A percentile compares a stretch with the other conserved stretches of the same genome.
Evolutionary conservation across 2,329 filamentous ascomycete species (phyloP).

Genomic region (Apiospora pterosperma): DNA sequence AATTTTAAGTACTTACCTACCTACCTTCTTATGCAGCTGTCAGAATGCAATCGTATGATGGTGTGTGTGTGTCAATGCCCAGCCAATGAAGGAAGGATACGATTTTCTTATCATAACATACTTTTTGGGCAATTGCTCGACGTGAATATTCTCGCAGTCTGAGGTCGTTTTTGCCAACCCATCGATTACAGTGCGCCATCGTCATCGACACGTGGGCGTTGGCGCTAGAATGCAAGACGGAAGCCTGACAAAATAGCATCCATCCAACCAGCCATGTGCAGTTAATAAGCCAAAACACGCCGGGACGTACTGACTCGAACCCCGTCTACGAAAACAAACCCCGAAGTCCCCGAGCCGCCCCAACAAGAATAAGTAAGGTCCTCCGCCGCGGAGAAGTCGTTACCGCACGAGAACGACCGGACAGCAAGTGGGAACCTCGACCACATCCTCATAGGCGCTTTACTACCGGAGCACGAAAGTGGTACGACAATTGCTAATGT

Average conservation of each 20-base stretch:
- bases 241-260: neutral
- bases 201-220: neutral
- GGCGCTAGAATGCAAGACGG: neutral
- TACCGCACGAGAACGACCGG: constrained; percentile 1
- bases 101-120: no score
- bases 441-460: neutral
- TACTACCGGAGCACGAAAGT: neutral
- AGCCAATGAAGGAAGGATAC: no score
- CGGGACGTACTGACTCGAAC: no score
- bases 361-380: neutral
- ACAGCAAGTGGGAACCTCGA: neutral
- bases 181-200: neutral
- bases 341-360: neutral
- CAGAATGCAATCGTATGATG: neutral
- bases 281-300: neutral
- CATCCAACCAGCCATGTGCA: neutral
- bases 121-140: no score
- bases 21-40: neutral
- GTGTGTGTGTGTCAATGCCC: neutral
- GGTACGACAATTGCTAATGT: constrained; percentile 1
- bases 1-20: neutral
- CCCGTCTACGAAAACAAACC: neutral
- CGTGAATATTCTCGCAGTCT: no score
- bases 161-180: neutral
- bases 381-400: neutral